Conservation (phyloP, 345 rosid species). For the Carallia brachiata region DNA sequence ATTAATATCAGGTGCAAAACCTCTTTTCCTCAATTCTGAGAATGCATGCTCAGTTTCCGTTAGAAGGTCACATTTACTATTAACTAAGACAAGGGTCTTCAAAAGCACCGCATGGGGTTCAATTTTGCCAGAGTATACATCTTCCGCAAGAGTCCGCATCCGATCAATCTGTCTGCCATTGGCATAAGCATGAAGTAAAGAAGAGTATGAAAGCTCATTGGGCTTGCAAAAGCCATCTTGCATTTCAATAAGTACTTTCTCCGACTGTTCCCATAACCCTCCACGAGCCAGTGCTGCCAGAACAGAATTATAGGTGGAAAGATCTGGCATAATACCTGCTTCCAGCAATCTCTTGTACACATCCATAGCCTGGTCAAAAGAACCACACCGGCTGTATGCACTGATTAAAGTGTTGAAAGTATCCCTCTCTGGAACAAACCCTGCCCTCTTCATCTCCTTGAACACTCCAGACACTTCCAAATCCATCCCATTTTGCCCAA, state of each 20-base stretch:
- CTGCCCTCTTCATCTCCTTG: conserved; percentile 97
- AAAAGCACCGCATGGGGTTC: conserved; percentile 74
- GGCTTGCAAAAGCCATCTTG: conserved; percentile 73
- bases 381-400: conserved; percentile 90
- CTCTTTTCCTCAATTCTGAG: conserved; percentile 60
- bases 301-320: conserved; percentile 87
- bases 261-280: conserved; percentile 94
- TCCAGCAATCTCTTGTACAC: conserved; percentile 85
- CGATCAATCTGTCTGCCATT: conserved; percentile 74
- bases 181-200: conserved; percentile 91
- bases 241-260: conserved; percentile 83
- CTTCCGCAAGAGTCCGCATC: conserved; percentile 75
- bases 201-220: conserved; percentile 77
- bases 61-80: conserved; percentile 77
- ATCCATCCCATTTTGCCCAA: conserved; percentile 91
- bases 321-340: conserved; percentile 78
- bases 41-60: conserved; percentile 78
- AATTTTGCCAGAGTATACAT: conserved; percentile 69
- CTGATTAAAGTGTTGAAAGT: conserved; percentile 88
- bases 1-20: conserved; percentile 64
- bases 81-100: conserved; percentile 84
- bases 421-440: conserved; percentile 86
- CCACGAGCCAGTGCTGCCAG: conserved; percentile 94
- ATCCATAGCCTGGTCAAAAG: conserved; percentile 81
- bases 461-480: conserved; percentile 86